Conservation (phyloP, 345 rosid species). For the Lepidium sativum region DNA sequence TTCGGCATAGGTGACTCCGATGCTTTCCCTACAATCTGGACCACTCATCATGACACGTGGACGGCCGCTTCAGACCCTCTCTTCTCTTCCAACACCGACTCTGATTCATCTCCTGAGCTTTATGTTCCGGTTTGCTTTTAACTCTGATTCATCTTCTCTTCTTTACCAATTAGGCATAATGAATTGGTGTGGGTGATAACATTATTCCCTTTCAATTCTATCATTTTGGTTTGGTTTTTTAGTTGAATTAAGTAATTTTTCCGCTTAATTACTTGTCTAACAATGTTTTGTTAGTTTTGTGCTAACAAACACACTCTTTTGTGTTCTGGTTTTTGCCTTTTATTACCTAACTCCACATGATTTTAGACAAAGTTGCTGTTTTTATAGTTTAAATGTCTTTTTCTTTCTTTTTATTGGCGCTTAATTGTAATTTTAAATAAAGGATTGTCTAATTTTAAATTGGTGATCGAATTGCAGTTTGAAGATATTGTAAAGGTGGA, state of each 20-base stretch:
- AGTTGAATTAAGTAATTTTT: not conserved
- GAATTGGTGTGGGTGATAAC: no score
- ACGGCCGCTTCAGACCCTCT: constrained; percentile 49
- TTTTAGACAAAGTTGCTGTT: not conserved
- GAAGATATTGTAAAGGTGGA: constrained; percentile 92
- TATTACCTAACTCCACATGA: not conserved
- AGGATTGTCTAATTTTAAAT: not conserved
- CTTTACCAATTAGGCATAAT: no score
- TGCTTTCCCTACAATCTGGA: constrained; percentile 62
- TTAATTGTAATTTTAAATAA: not conserved
- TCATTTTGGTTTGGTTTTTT: not conserved
- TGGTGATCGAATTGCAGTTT: constrained; percentile 40
- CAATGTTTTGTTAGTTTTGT: no score
- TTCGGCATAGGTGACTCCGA: constrained; percentile 27
- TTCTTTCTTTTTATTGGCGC: not conserved
- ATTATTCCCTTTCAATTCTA: no score
- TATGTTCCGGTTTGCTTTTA: constrained; percentile 78
- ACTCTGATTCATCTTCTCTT: no score
- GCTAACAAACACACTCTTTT: no score
- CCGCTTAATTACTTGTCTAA: not conserved
- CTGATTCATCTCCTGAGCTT: constrained; percentile 70
- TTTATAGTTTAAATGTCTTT: not conserved
- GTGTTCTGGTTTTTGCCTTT: no score
- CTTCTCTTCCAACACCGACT: constrained; percentile 43
- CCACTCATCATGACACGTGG: constrained; percentile 53